Base-by-base conservation (phyloP, 2,329 filamentous ascomycete genomes). In the Delphinella strobiligena region DNA sequence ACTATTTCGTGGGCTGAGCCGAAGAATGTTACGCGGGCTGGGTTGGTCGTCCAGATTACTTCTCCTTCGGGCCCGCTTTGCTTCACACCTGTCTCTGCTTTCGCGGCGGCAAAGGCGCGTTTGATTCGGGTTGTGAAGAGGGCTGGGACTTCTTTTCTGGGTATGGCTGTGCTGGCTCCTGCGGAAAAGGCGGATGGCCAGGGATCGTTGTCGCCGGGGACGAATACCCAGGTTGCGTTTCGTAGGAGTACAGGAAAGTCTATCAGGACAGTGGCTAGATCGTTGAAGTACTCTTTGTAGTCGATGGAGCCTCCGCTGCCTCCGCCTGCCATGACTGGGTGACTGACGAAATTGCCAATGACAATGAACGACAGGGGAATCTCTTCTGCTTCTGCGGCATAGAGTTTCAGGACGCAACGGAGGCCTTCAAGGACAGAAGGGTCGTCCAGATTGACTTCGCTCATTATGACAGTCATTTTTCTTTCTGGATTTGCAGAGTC, bases 201-300 rank as follows among this genome's bases (percentile, higher is more conserved):
- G n/a, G 85, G 88, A 58, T 98, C 91, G 56, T 95, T 93, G 61
- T 96, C 89, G 19, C 91, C 91, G 0, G 91, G 91, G 0, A 96
- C 82, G 54, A 98, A 94, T 22, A 94, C 69, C 57, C 96, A 94
- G 0, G 83, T 89, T 4, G 83, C 80, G 18, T 74, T 73, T 41
- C 81, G 80, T 32, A 96, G 72, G 11, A 98, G 71, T 1, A 74
- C 70, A 3, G 86, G 85, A 54, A 86, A 96, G 49, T 96, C 87
- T 5, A 83, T 71, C 4, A 98, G 71, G 1, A 85, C 72, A 2
- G 80, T 78, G 3, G 91, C 89, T 10, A 98, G 72, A 7, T 79
- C 76, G 61, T 98, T 87, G 58, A 96, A 95, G 56, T 83, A 81
- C 61, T 96, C 91, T 64, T 96, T 96, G 66, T 94, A 96, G 62